Conservation (phyloP, 805 yeast genomes). For the Kluyveromyces starmeri region DNA sequence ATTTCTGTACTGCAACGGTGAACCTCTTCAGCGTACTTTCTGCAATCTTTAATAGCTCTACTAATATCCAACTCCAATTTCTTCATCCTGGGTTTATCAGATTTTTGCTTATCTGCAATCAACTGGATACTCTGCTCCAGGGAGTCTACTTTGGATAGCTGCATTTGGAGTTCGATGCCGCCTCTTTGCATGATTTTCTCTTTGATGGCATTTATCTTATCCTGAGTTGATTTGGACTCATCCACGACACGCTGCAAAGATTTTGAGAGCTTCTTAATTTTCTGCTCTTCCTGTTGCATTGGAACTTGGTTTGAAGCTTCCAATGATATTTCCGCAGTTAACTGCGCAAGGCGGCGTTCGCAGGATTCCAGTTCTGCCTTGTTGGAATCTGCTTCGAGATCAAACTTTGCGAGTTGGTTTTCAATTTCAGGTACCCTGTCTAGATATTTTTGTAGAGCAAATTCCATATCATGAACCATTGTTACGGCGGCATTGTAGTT, state of each 20-base stretch:
- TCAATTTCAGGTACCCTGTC: slow-evolving; percentile 68
- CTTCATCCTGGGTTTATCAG: slow-evolving; percentile 45
- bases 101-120: slow-evolving; percentile 44
- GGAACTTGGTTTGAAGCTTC: slow-evolving; percentile 28
- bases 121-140: slow-evolving; percentile 57
- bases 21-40: slow-evolving; percentile 18
- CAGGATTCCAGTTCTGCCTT: slow-evolving; percentile 44
- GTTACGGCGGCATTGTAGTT: slow-evolving; percentile 41
- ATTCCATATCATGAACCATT: slow-evolving; percentile 50
- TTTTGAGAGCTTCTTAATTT: slow-evolving; percentile 28
- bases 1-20: background rate
- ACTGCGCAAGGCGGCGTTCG: slow-evolving; percentile 34
- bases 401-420: slow-evolving; percentile 45
- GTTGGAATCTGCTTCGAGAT: slow-evolving; percentile 57
- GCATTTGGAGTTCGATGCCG: slow-evolving; percentile 74
- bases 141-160: slow-evolving; percentile 75
- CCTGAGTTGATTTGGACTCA: slow-evolving; percentile 43
- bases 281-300: slow-evolving; percentile 29
- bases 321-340: slow-evolving; percentile 15
- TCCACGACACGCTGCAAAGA: slow-evolving; percentile 40
- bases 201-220: slow-evolving; percentile 51
- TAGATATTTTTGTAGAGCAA: slow-evolving; percentile 46
- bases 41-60: slow-evolving; percentile 42
- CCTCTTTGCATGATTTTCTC: slow-evolving; percentile 84
- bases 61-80: slow-evolving; percentile 58